Conservation (phyloP, 1,284 basidiomycete species). For the Leccinum pachyderme region DNA sequence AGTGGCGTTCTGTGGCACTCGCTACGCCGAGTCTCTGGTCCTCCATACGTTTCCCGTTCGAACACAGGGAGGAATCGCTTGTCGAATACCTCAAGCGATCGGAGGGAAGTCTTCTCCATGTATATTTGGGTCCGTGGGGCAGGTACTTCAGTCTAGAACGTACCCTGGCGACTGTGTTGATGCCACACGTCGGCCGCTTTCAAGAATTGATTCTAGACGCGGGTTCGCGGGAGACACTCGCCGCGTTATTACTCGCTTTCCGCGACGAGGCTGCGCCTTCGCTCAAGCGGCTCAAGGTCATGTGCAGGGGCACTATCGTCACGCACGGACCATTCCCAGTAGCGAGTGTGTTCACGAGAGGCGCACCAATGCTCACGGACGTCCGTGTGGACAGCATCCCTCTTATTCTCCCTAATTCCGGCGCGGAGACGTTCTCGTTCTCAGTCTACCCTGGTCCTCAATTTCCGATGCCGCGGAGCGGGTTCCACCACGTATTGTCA, state of each 20-base stretch:
- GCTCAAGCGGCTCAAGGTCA: conserved; percentile 26
- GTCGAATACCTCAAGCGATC: conserved; percentile 33
- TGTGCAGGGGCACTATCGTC: conserved; percentile 32
- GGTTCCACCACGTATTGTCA: conserved; percentile 21
- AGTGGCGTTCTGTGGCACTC: conserved; percentile 34
- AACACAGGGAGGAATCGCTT: conserved; percentile 30
- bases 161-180: conserved; percentile 22
- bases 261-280: conserved; percentile 28
- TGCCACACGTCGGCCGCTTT: conserved; percentile 32
- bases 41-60: conserved; percentile 32
- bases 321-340: conserved; percentile 29
- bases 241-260: conserved; percentile 22
- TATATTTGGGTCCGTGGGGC: conserved; percentile 35
- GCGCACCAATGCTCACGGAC: conserved; percentile 30
- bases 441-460: conserved; percentile 33
- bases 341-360: conserved; percentile 24
- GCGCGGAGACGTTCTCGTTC: conserved; percentile 24
- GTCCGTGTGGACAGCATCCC: conserved; percentile 32
- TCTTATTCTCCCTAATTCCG: conserved; percentile 22
- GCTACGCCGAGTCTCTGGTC: conserved; percentile 33
- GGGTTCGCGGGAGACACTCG: conserved; percentile 32
- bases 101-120: conserved; percentile 28
- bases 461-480: conserved; percentile 29
- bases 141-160: conserved; percentile 32
- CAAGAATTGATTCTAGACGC: conserved; percentile 31